These are phyloP conservation scores for Gaultheria prostrata DNA, from an alignment of 148 eudicot species.

Conservation along the genomic window DNA sequence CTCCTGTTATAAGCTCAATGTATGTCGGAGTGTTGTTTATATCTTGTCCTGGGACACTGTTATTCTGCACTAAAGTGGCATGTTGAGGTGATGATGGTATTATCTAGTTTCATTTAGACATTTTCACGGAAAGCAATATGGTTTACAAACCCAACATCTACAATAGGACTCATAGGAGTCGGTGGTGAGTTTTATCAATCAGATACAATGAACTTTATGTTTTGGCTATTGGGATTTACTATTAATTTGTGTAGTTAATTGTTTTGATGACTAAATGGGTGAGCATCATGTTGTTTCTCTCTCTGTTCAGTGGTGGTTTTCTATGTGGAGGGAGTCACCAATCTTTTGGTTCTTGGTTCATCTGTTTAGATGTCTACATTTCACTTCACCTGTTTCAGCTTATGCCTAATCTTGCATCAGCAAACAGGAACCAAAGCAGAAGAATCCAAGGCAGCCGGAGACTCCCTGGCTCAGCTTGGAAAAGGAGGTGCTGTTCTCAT, in stretches of 20 bases:
- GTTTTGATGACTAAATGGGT: neutral
- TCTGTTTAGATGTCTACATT: neutral
- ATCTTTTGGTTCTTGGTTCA: neutral
- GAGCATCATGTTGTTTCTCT: neutral
- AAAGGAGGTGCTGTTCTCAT: conserved; percentile 77
- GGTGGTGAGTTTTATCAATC: neutral
- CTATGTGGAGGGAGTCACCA: neutral
- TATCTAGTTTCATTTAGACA: neutral
- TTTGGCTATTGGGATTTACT: neutral
- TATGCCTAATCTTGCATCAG: neutral
- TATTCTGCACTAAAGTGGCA: neutral
- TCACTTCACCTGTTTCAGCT: neutral
- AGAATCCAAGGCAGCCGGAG: conserved; percentile 56
- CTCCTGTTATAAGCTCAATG: neutral
- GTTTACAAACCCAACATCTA: neutral
- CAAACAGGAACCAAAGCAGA: conserved; percentile 60
- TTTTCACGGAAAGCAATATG: neutral
- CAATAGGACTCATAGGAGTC: neutral
- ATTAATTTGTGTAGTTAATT: neutral
- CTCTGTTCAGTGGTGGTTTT: neutral
- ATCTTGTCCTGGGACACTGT: neutral
- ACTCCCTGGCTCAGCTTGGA: conserved; percentile 45
- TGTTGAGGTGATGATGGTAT: neutral
- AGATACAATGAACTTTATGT: neutral
- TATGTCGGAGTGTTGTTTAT: neutral